These are phyloP conservation scores for Aspergillus egyptiacus DNA, from an alignment of 495 filamentous ascomycete species.

Conservation along the genomic window DNA sequence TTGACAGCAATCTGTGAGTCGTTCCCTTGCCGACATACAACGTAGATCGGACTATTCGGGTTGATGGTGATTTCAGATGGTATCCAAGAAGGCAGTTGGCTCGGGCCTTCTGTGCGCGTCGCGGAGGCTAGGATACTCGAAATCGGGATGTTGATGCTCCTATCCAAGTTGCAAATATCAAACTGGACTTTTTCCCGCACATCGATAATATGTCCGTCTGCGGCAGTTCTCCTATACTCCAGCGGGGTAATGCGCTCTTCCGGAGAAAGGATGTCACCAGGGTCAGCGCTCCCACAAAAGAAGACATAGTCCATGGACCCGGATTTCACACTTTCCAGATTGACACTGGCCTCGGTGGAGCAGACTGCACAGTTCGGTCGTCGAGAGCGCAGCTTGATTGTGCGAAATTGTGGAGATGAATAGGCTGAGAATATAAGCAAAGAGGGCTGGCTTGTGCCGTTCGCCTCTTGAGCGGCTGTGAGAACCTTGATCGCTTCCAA, in stretches of 20 bases:
- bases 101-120: slow-evolving; percentile 5
- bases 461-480: slow-evolving; percentile 22
- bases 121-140: slow-evolving; percentile 35
- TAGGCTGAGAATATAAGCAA: slow-evolving; percentile 74
- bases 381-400: slow-evolving; percentile 62
- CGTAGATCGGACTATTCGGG: slow-evolving; percentile 50
- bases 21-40: slow-evolving; percentile 81
- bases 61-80: slow-evolving; percentile 27
- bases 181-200: slow-evolving; percentile 81
- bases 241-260: slow-evolving; percentile 58
- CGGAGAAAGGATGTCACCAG: slow-evolving; percentile 46
- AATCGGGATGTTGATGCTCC: slow-evolving; percentile 68
- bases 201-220: slow-evolving; percentile 52
- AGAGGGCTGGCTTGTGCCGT: slow-evolving; percentile 23
- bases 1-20: slow-evolving; percentile 78
- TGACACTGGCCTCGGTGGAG: slow-evolving; percentile 55
- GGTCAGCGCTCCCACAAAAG: slow-evolving; percentile 61
- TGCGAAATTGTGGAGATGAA: slow-evolving; percentile 61
- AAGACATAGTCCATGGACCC: slow-evolving; percentile 69
- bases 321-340: slow-evolving; percentile 51
- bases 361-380: slow-evolving; percentile 69
- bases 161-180: slow-evolving; percentile 65
- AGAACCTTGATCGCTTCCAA: slow-evolving; percentile 84
- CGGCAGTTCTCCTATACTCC: slow-evolving; percentile 48
- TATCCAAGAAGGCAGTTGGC: slow-evolving; percentile 38